Conservation (phyloP, 208 protist species). For the Trypanosoma congolense region DNA sequence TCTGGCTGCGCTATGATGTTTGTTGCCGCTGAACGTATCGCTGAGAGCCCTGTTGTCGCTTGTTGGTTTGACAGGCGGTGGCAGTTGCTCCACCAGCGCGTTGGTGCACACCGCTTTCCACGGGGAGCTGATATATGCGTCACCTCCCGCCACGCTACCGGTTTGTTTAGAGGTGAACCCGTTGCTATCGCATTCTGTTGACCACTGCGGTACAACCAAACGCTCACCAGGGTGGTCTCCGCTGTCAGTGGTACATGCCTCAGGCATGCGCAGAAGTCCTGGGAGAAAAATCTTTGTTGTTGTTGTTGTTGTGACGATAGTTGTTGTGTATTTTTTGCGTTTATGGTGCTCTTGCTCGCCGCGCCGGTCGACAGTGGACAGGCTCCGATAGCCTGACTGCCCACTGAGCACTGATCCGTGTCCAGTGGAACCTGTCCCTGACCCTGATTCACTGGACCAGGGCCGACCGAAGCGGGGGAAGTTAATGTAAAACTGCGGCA, state of each 20-base stretch:
- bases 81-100: too few relatives aligned
- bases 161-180: too few relatives aligned
- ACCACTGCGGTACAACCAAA: too few relatives aligned
- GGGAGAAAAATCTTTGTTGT: conserved; percentile 63
- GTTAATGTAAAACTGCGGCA: conserved; percentile 1
- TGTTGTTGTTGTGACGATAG: conserved; percentile 65
- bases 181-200: too few relatives aligned
- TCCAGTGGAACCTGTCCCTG: neutral
- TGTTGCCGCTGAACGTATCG: too few relatives aligned
- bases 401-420: conserved; percentile 17
- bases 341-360: conserved; percentile 25
- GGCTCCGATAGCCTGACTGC: conserved; percentile 12
- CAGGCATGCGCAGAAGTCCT: conserved; percentile 34
- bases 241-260: conserved; percentile 20
- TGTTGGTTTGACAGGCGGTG: too few relatives aligned
- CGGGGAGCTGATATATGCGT: too few relatives aligned
- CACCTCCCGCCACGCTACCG: too few relatives aligned
- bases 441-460: conserved; percentile 16
- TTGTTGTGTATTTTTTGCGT: conserved; percentile 64
- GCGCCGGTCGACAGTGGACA: conserved; percentile 15
- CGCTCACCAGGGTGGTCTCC: conserved; percentile 1
- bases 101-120: too few relatives aligned
- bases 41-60: too few relatives aligned
- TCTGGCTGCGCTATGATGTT: too few relatives aligned
- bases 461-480: conserved; percentile 24